Conservation (phyloP, 768 basidiomycete species). For the Tylopilus balloui region DNA sequence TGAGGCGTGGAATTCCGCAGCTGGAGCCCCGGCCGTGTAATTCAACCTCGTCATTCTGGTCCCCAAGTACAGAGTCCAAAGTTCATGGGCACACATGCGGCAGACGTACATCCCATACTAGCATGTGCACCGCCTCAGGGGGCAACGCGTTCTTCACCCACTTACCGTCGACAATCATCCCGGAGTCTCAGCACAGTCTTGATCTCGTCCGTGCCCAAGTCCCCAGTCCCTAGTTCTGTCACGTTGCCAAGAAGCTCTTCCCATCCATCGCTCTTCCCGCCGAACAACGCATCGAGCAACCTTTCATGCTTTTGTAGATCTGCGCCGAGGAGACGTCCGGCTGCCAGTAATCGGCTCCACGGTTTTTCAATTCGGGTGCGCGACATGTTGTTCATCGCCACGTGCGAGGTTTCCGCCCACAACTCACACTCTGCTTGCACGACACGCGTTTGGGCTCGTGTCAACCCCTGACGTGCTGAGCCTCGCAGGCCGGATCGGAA, state of each 20-base stretch:
- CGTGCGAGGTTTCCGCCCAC: constrained; percentile 77
- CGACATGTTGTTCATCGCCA: constrained; percentile 44
- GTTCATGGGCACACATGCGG: neutral
- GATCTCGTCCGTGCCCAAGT: constrained; percentile 60
- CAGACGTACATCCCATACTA: neutral
- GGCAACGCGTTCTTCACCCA: neutral
- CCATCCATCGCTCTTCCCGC: constrained; percentile 40
- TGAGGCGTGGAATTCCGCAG: neutral
- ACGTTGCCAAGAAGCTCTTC: constrained; percentile 42
- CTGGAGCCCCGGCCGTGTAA: neutral
- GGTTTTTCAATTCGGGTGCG: constrained; percentile 61
- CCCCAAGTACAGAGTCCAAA: neutral
- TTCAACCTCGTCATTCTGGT: neutral
- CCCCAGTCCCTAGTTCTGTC: constrained; percentile 54
- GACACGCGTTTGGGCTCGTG: constrained; percentile 48
- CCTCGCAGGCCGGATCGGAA: constrained; percentile 66
- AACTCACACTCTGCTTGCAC: constrained; percentile 71
- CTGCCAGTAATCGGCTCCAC: constrained; percentile 71
- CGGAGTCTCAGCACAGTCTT: constrained; percentile 48
- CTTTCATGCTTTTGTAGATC: constrained; percentile 40
- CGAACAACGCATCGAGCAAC: constrained; percentile 14
- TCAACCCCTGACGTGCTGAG: constrained; percentile 16
- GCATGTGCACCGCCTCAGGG: neutral
- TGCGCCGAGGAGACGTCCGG: constrained; percentile 60
- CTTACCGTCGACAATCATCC: constrained; percentile 33